Base-by-base conservation (phyloP, 352 stramenopile genomes). In the Phytophthora lateralis region DNA sequence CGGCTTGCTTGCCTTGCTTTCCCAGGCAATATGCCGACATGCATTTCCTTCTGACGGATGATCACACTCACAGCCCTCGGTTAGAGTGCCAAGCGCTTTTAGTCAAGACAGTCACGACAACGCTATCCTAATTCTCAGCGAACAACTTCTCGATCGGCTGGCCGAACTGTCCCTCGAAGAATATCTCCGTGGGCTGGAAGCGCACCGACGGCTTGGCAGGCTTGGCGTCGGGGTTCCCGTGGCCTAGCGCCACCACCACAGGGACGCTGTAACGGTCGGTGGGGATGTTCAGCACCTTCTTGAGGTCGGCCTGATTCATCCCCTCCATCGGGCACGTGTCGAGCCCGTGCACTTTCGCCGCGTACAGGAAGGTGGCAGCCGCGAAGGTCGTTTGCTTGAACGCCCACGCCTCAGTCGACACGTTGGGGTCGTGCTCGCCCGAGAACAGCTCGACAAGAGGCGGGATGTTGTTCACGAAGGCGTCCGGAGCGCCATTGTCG, bases 81-180 rank as follows among this genome's bases (percentile, higher is more conserved):
- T 29, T 41, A 14, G 35, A 20, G 14, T 42, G 37, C 20, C 6
- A 42, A 14, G 37, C n/a, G 34, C 14, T 12, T 37, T 37, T 37
- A 14, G 32, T 29, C 26, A 15, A 35, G 30, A 41, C 35, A 18
- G 17, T 1, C n/a, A 12, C 21, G 37, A 21, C 37, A 1, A 20
- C n/a, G 7, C 5, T 20, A 15, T 45, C 9, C 38, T 63, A 60
- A 10, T 69, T 51, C 15, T 60, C 54, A 1, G 15, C 38, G 67
- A 90, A 84, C 34, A 89, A 39, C 42, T 76, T 58, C 38, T 75
- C 66, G 43, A 61, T 80, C 34, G 80, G 78, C 26, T 78, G 55
- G 34, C 82, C 85, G 55, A 90, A 91, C 48, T 86, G 87, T 55
- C 80, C 82, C 21, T 88, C 75, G 43, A 91, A 93, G 63, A 93